Evolutionary conservation across 495 filamentous ascomycete species (phyloP).

Genomic region (Peziza echinospora): DNA sequence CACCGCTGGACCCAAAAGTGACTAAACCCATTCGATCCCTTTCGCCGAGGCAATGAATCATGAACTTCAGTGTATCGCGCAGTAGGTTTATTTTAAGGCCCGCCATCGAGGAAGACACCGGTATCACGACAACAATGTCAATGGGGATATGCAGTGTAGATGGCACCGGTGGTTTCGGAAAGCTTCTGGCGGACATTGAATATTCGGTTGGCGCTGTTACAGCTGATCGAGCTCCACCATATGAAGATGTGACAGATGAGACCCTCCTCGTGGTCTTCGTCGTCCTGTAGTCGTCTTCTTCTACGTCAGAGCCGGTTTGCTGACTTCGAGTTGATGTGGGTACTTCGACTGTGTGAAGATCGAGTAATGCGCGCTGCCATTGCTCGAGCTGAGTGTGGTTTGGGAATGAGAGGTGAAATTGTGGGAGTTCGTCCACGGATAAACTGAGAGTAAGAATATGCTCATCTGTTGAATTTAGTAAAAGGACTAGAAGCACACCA

Average conservation of each 20-base stretch:
- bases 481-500: conserved; percentile 3
- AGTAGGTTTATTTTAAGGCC: conserved; percentile 92
- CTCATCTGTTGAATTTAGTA: conserved; percentile 33
- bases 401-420: conserved; percentile 85
- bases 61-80: conserved; percentile 81
- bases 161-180: conserved; percentile 26
- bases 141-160: conserved; percentile 70
- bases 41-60: conserved; percentile 79
- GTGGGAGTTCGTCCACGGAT: conserved; percentile 84
- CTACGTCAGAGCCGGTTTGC: conserved; percentile 43
- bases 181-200: conserved; percentile 35
- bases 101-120: conserved; percentile 96
- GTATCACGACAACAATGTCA: conserved; percentile 91
- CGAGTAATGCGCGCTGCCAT: conserved; percentile 74
- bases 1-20: conserved; percentile 87
- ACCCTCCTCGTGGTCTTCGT: conserved; percentile 50
- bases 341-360: conserved; percentile 46
- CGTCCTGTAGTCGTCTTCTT: conserved; percentile 76
- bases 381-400: conserved; percentile 66
- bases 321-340: conserved; percentile 22
- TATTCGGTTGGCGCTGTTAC: conserved; percentile 64
- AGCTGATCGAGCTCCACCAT: conserved; percentile 56
- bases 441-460: conserved; percentile 75
- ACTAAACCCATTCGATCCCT: conserved; percentile 92
- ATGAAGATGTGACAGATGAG: conserved; percentile 71